Base-by-base conservation (phyloP, 106 monocot genomes). In the Narthecium ossifragum region DNA sequence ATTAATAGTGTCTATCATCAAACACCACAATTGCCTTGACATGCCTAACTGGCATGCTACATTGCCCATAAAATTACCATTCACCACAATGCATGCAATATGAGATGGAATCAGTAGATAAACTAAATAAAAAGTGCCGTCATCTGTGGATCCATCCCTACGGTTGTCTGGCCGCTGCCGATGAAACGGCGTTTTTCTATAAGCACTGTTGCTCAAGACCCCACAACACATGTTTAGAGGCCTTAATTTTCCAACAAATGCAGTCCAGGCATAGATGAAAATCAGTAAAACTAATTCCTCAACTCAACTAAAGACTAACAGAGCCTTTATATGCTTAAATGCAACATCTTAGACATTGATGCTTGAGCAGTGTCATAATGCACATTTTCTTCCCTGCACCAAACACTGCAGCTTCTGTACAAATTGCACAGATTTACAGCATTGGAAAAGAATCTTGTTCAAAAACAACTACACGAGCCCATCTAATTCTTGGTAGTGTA, bases 161-260 rank as follows among this genome's bases (percentile, higher is more conserved):
- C 49, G 57, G 72, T 72, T 72, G 72, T 72, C 72, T 72, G 46
- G 57, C 63, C 63, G 63, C 63, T 64, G 41, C 63, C 27, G 62
- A 48, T 32, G 4, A 37, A 54, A 49, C 28, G 34, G 49, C 64
- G 55, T 34, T 72, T 18, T 8, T 61, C 24, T 62, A 2, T 51
- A 23, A 22, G 50, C 50, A 51, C 25, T 22, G 22, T 51, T 51
- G 50, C 22, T 51, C 20, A 51, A 26, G 25, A 51, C 20, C 50
- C 18, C 50, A 4, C 18, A 51, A 51, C 6, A 23, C 18, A 51
- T 21, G 1, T 20, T 3, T 5, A 51, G 50, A 22, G 50, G 50
- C 50, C 50, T 51, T 51, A 51, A 5, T 51, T n/a, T 26, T 22
- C 24, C 43, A 43, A 43, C 11, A 43, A n/a, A 43, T 43, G 43